Percentiles rank a stretch among this genome's conserved stretches.
Conservation (phyloP, 225 moss, liverwort and hornwort species). For the Straminergon stramineum region DNA sequence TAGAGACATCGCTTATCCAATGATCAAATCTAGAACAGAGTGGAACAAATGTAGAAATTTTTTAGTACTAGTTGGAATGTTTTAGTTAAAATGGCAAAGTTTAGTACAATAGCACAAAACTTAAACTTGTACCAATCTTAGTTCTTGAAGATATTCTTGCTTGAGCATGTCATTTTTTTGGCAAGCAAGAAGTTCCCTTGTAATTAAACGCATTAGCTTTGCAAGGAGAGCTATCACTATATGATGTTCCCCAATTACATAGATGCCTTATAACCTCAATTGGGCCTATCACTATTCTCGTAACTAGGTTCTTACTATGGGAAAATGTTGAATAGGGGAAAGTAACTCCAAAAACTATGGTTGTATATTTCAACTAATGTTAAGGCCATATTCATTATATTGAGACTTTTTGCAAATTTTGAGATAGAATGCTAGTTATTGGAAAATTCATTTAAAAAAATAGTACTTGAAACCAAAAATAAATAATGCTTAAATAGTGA, state of each 20-base stretch:
- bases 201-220: not conserved
- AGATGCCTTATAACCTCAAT: not conserved
- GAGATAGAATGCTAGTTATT: too few species aligned
- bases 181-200: not conserved
- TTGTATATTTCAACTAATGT: not conserved
- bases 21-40: not conserved
- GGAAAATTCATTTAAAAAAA: too few species aligned
- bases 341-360: not conserved
- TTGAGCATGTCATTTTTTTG: not conserved
- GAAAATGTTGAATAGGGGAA: not conserved
- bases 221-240: not conserved
- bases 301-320: too few species aligned
- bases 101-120: not conserved
- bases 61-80: too few species aligned
- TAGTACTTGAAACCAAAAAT: too few species aligned
- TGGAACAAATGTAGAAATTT: fast-evolving
- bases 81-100: not conserved
- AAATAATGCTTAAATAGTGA: too few species aligned
- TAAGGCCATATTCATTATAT: too few species aligned
- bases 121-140: not conserved
- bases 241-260: not conserved
- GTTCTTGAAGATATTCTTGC: not conserved
- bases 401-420: too few species aligned
- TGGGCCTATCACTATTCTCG: not conserved
- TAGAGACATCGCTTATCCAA: not conserved